These are phyloP conservation scores for Durotheca rogersii DNA, from an alignment of 495 filamentous ascomycete species.

Conservation along the genomic window DNA sequence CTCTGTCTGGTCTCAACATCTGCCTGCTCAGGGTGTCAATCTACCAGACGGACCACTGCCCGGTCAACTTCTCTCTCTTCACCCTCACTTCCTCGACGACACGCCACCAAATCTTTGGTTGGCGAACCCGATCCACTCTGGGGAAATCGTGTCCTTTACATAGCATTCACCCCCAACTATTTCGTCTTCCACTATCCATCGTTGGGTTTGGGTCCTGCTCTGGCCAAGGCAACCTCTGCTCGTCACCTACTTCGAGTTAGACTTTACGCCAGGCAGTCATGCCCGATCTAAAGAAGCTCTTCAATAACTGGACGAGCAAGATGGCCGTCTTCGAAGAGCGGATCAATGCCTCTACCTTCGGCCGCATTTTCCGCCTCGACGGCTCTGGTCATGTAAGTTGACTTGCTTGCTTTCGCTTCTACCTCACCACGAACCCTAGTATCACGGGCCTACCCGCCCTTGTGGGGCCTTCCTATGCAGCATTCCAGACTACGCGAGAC, in stretches of 20 bases:
- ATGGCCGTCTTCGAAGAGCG: constrained; percentile 33
- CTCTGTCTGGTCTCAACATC: constrained; percentile 20
- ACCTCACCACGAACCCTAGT: not conserved
- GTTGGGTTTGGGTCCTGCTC: constrained; percentile 1
- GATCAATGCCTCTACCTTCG: constrained; percentile 54
- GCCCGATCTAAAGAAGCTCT: constrained; percentile 1
- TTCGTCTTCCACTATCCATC: not conserved
- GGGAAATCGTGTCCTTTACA: not conserved
- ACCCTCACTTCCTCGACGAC: constrained; percentile 3
- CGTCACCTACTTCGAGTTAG: constrained; percentile 1
- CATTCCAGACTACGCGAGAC: not conserved
- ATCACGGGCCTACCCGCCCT: not conserved
- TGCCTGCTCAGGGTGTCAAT: not conserved
- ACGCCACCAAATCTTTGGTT: constrained; percentile 2
- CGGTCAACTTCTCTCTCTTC: constrained; percentile 6
- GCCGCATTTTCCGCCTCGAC: constrained; percentile 70
- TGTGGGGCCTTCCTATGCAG: not conserved
- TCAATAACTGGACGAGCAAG: constrained; percentile 23
- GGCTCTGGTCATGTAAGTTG: constrained; percentile 64
- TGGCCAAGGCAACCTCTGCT: not conserved
- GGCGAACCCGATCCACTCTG: not conserved
- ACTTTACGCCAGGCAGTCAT: constrained; percentile 13
- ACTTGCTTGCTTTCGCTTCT: constrained; percentile 8
- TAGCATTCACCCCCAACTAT: not conserved
- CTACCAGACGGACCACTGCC: not conserved